Conservation (phyloP, 306 rosid genomes). For the Citrullus amarus region DNA sequence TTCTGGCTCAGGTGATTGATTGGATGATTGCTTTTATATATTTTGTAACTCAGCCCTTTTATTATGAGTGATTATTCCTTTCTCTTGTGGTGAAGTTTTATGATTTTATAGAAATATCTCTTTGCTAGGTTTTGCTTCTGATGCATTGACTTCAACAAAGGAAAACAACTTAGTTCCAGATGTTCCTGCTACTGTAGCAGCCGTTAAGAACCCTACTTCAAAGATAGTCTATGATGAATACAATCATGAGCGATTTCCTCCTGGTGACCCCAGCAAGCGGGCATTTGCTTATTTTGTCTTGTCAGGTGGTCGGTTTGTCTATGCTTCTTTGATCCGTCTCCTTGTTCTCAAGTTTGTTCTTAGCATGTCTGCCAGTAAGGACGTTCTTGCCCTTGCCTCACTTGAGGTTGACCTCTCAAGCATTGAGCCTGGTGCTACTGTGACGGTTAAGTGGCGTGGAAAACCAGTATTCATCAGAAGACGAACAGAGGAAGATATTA, state of each 20-base stretch:
- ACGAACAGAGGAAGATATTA: slow-evolving; percentile 62
- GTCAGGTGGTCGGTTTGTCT: slow-evolving; percentile 68
- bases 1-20: slow-evolving; percentile 5
- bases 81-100: not conserved
- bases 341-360: slow-evolving; percentile 74
- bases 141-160: slow-evolving; percentile 23
- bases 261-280: slow-evolving; percentile 85
- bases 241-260: slow-evolving; percentile 73
- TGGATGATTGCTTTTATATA: slow-evolving; percentile 23
- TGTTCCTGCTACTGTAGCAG: slow-evolving; percentile 50
- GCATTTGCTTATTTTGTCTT: slow-evolving; percentile 85
- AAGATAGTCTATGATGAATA: slow-evolving; percentile 66
- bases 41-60: not conserved
- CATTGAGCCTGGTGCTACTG: slow-evolving; percentile 70
- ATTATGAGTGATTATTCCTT: not conserved
- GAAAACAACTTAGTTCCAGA: slow-evolving; percentile 40
- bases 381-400: slow-evolving; percentile 81
- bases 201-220: slow-evolving; percentile 57
- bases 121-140: slow-evolving; percentile 51
- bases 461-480: slow-evolving; percentile 84
- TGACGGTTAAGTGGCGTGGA: slow-evolving; percentile 88
- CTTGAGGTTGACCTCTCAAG: slow-evolving; percentile 77
- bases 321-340: slow-evolving; percentile 70
- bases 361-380: slow-evolving; percentile 89
- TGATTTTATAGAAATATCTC: not conserved